Evolutionary conservation across 805 yeast genomes (phyloP), one percentile per base, ranked within the genome.

Genomic region (Lachancea waltii): DNA sequence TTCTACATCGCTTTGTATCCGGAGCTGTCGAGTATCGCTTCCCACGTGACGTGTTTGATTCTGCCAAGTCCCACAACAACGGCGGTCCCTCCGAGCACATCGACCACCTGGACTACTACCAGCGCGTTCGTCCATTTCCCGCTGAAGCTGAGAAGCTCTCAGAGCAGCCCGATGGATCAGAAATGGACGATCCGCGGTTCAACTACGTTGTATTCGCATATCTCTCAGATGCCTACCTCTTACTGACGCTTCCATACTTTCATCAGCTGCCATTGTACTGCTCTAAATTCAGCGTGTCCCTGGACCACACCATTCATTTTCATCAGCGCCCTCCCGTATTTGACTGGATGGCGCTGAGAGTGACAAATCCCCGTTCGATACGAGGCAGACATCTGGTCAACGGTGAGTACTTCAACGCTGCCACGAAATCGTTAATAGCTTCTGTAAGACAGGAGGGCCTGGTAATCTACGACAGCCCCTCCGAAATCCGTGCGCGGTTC

Each of bases 271-370:
- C 68, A 16, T 50, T 70, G 54, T 66, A 64, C 42, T 64, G 70
- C 15, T 65, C 73, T 13, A 68, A 66, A 25, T 69, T 75, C 45
- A 71, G 77, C 11, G 79, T 77, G 3, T 75, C 83, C 16, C 56
- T 81, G 45, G 87, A 81, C 47, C 87, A 81, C 51, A 60, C 77
- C 0, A 69, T 83, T 22, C 78, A 78, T 54, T 79, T 81, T 63
- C 85, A 79, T 51, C 73, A 68, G 22, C 33, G 49, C 16, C 60
- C 60, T 38, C 62, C 67, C 29, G 61, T 66, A 2, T 63, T 68
- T 30, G 66, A 75, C 28, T 79, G 80, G 78, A 58, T 74, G 51
- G 63, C 68, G 11, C 70, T 72, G 38, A 65, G 71, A 33, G 64
- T 77, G 30, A 62, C 61, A 33, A 72, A 73, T 26, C 55, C 75